Base-by-base conservation (phyloP, 2,329 filamentous ascomycete genomes). In the Colletotrichum neosansevieriae region DNA sequence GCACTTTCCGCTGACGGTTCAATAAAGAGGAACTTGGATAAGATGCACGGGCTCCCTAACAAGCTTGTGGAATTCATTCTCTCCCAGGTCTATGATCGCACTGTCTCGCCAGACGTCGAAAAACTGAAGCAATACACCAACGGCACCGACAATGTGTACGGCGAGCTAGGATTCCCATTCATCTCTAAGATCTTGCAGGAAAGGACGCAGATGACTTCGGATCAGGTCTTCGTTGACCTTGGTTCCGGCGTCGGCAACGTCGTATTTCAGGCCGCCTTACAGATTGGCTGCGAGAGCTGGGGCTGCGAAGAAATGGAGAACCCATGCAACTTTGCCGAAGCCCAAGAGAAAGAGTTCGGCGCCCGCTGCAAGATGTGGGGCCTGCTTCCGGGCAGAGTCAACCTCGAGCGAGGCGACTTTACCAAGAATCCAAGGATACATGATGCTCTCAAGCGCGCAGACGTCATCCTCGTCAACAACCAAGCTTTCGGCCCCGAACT, bases 391-490 rank as follows among this genome's bases (percentile, higher is more conserved):
- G 96, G 96, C 70, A 85, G 88, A 68, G 92, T 96, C n/a, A 87
- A 89, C 69, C 88, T 99, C 6, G 88, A 95, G 70, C 85, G 90
- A 49, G 96, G 94, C 67, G 93, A 97, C 76, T 98, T 99, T 75
- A 88, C 94, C 10, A 88, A 90, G 71, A 92, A 92, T 72, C 78
- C 86, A 15, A 84, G 85, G 66, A 93, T 98, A 56, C 85, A 90
- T 68, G 86, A 89, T 24, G 90, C 91, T 7, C 85, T 99, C 57
- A 91, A 92, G 78, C 89, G 91, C 62, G 95, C 96, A 2, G 96
- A 99, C 77, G 94, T 98, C n/a, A 89, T 99, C 17, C 87, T 99
- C 29, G 95, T 98, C 74, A 99, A 99, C 83, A 99, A 99, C 81
- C 94, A 98, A 80, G 96, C 94, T 2, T 99, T 99, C 80, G 94